These are phyloP conservation scores for Lactarius psammicola DNA, from an alignment of 768 basidiomycete genomes.

Conservation along the genomic window DNA sequence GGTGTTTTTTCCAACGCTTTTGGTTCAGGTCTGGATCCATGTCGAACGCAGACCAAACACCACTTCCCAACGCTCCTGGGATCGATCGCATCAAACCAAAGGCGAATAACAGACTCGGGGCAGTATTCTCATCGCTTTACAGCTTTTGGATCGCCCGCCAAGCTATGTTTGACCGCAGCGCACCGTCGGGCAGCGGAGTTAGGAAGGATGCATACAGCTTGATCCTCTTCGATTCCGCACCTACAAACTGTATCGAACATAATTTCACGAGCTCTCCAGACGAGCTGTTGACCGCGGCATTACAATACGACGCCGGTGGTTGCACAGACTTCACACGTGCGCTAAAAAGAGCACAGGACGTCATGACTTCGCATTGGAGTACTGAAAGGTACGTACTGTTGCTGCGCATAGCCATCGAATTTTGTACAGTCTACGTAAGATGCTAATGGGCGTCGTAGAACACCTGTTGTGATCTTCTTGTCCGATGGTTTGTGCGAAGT, in stretches of 20 bases:
- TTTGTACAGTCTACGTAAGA: no score
- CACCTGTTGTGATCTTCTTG: no score
- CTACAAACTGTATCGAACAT: constrained; percentile 38
- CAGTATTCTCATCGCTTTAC: constrained; percentile 53
- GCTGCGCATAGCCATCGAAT: no score
- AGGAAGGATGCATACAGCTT: constrained; percentile 59
- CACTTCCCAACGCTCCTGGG: constrained; percentile 44
- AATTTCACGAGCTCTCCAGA: constrained; percentile 47
- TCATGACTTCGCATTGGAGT: constrained; percentile 50
- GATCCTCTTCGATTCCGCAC: constrained; percentile 42
- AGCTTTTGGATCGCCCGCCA: constrained; percentile 55
- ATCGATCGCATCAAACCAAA: constrained; percentile 38
- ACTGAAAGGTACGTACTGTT: constrained; percentile 52
- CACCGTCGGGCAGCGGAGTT: constrained; percentile 39
- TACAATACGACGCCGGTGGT: constrained; percentile 36
- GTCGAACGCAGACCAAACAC: constrained; percentile 40
- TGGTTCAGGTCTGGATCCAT: constrained; percentile 51
- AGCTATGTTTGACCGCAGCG: constrained; percentile 40
- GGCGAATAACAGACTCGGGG: constrained; percentile 53
- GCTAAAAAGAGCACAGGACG: constrained; percentile 35
- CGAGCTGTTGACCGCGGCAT: constrained; percentile 40
- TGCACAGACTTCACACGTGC: constrained; percentile 49
- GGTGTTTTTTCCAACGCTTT: not conserved
- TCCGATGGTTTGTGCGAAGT: no score
- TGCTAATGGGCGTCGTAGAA: no score